Base-by-base conservation (phyloP, 2,329 filamentous ascomycete genomes). In the Ascosphaera acerosa region DNA sequence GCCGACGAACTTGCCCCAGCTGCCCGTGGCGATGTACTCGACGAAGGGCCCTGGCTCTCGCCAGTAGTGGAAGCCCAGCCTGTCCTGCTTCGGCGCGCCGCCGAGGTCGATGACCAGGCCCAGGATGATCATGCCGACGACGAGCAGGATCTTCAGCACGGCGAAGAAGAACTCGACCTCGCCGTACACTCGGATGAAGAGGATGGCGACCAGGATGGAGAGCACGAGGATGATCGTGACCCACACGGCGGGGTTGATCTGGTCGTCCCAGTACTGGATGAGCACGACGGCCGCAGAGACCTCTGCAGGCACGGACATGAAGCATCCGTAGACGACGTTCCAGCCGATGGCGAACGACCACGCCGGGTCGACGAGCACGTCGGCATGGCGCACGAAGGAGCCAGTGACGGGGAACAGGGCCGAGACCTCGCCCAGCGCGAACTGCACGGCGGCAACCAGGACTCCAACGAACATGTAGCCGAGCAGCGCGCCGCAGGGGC, bases 51-150 rank as follows among this genome's bases (percentile, higher is more conserved):
- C 76, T 0, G 76, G 76, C 6, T 59, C 45, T 9, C 49, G 50
- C 58, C 70, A 76, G 44, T 70, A 68, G 12, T 71, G 61, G 45
- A 84, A 84, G 1, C 76, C 76, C 37, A 76, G 76, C 0, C 64
- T 57, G 40, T 82, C 73, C 22, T 64, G 57, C 1, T 68, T 47
- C 0, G 80, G 80, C 40, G 84, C 87, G 2, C 75, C 80, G 5
- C 78, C 80, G 1, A 87, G 54, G 71, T 87, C 84, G 38, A 70
- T 67, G 38, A 89, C 61, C 43, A 90, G 78, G 2, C 78, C 84
- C 53, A 77, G 82, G 38, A 68, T 42, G 40, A 82, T 62, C 31
- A 84, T 58, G 1, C 66, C 73, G 20, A 80, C 50, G 36, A 76
- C 76, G 31, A 81, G 59, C 2, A 81, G 41, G 2, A 80, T 63